Evolutionary conservation across 176 grass and related monocot species (phyloP), one percentile per base, ranked within the genome.

Genomic region (Oropetium thomaeum): DNA sequence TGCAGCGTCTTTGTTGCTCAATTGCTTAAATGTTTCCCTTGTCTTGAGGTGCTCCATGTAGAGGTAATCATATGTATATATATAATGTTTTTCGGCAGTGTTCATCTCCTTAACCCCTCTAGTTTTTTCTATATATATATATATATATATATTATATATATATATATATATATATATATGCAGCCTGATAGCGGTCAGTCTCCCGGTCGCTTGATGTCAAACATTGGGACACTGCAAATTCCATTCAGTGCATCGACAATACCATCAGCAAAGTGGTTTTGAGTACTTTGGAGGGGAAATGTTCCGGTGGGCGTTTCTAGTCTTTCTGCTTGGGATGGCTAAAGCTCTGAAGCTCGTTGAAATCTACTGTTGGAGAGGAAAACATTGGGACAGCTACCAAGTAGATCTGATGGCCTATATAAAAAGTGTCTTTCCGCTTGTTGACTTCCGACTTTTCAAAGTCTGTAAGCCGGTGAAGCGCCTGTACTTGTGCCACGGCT

Each of bases 21-120:
- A 53, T 58, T 81, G 79, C 85, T 87, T 35, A 81, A 64, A 58
- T 87, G 79, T 45, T 87, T 87, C 79, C 85, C 85, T 15, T 59
- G 85, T 22, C 79, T 87, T 5, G 73, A 87, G 79, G 10, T 19
- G 5, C 85, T 87, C 55, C 52, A 20, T 23, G 39, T 87, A 25
- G 72, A 87, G 85, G 85, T 86, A 61, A 62, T 10, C 8, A 37
- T 37, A 48, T 23, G 2, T 5, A n/a, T n/a, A n/a, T n/a, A n/a
- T n/a, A n/a, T n/a, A n/a, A n/a, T n/a, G n/a, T 0, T 57, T 0
- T 1, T 2, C 12, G 10, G 11, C 53, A 37, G n/a, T 25, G 11
- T 5, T 35, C 34, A 55, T 37, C 5, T 76, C 20, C 33, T 39
- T 51, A 33, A 0, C 33, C 6, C 12, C 31, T 37, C 75, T 65